phyloP scores from a whole-genome alignment of 441 rosid genomes.

The Euphorbia corollata region DNA sequence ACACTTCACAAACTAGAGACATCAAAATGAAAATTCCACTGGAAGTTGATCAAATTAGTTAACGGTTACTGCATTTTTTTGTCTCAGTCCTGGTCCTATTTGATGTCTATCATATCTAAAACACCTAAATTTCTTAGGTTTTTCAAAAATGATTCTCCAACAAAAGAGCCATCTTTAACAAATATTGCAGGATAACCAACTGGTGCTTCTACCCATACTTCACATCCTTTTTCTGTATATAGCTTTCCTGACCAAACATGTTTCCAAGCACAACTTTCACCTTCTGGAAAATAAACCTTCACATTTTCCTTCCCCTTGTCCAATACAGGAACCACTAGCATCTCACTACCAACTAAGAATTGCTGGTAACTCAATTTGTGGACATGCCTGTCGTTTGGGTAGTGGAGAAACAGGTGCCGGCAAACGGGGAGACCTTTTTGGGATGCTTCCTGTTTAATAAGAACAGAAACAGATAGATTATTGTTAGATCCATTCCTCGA shows the following conservation, averaged over 20 bases:
- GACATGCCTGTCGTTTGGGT: slow-evolving; percentile 46
- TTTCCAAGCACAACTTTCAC: slow-evolving; percentile 43
- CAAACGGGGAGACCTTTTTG: slow-evolving; percentile 60
- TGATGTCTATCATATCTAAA: slow-evolving; percentile 12
- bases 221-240: slow-evolving; percentile 34
- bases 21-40: neutral
- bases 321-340: slow-evolving; percentile 58
- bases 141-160: slow-evolving; percentile 43
- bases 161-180: slow-evolving; percentile 43
- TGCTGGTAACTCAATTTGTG: slow-evolving; percentile 51
- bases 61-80: neutral
- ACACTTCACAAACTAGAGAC: neutral
- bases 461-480: neutral
- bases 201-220: slow-evolving; percentile 50
- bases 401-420: slow-evolving; percentile 67
- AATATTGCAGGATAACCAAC: slow-evolving; percentile 59
- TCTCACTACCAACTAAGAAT: slow-evolving; percentile 57
- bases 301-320: slow-evolving; percentile 49
- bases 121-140: slow-evolving; percentile 39
- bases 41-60: neutral
- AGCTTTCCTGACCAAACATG: slow-evolving; percentile 55
- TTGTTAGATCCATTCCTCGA: slow-evolving; percentile 19
- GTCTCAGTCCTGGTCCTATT: neutral
- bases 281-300: slow-evolving; percentile 53
- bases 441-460: slow-evolving; percentile 46